phyloP scores from a whole-genome alignment of 371 early-diverging fungal genomes.

The Chytridiales sp. region DNA sequence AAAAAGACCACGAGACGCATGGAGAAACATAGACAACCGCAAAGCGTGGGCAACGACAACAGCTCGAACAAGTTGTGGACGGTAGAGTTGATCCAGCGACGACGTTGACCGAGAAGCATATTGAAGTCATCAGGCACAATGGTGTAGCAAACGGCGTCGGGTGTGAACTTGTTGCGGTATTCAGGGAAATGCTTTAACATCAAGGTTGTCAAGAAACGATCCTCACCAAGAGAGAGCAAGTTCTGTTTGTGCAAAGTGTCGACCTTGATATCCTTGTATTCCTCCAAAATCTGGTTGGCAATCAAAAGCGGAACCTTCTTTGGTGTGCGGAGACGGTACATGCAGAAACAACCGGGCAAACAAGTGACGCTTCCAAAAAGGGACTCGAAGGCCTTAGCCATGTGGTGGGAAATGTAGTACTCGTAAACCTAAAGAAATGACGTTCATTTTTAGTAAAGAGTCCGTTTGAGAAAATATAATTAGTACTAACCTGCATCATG shows the following conservation, averaged over 20 bases:
- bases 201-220: slow-evolving; percentile 79
- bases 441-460: slow-evolving; percentile 89
- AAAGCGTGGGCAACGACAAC: slow-evolving; percentile 79
- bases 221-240: slow-evolving; percentile 57
- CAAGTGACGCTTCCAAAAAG: slow-evolving; percentile 88
- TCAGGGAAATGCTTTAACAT: slow-evolving; percentile 98
- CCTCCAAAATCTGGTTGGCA: slow-evolving; percentile 81
- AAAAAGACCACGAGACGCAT: slow-evolving; percentile 89
- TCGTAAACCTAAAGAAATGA: slow-evolving; percentile 69
- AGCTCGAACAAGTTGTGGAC: slow-evolving; percentile 94
- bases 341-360: slow-evolving; percentile 74
- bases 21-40: slow-evolving; percentile 93
- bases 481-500: slow-evolving; percentile 71
- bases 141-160: slow-evolving; percentile 94
- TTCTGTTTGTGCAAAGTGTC: slow-evolving; percentile 96
- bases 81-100: slow-evolving; percentile 98
- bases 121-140: slow-evolving; percentile 95
- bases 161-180: slow-evolving; percentile 94
- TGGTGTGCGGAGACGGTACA: slow-evolving; percentile 70
- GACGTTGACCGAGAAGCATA: slow-evolving; percentile 82
- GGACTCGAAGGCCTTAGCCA: slow-evolving; percentile 97
- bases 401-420: slow-evolving; percentile 97
- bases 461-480: slow-evolving; percentile 93
- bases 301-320: slow-evolving; percentile 88
- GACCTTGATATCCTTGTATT: slow-evolving; percentile 92